Evolutionary conservation across 2,329 filamentous ascomycete species (phyloP).

Genomic region (Geoglossum cookeanum): DNA sequence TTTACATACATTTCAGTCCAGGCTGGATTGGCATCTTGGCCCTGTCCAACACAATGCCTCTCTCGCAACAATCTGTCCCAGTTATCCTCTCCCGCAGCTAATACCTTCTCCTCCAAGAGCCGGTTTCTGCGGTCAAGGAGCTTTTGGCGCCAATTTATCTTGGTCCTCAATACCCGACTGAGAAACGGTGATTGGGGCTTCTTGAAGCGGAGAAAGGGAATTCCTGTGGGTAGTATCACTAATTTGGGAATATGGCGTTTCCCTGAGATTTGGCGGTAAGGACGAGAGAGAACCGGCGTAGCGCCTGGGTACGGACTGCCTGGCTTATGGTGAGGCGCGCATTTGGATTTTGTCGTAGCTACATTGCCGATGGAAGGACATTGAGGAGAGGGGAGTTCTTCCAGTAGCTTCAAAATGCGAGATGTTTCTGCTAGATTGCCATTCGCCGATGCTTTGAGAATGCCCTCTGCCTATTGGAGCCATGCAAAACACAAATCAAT

Average conservation of each 20-base stretch:
- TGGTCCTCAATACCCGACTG: slow-evolving; percentile 36
- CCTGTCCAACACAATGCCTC: slow-evolving; percentile 7
- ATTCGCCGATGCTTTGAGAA: slow-evolving; percentile 22
- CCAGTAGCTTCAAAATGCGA: slow-evolving; percentile 13
- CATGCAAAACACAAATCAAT: neutral
- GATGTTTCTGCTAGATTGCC: slow-evolving; percentile 15
- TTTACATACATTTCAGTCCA: slow-evolving; percentile 17
- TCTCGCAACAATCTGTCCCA: slow-evolving; percentile 26
- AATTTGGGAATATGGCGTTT: slow-evolving; percentile 36
- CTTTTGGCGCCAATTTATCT: slow-evolving; percentile 25
- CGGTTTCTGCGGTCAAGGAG: slow-evolving; percentile 22
- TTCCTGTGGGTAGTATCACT: slow-evolving; percentile 33
- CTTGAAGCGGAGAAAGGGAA: slow-evolving; percentile 45
- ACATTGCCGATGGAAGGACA: slow-evolving; percentile 9
- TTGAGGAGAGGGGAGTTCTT: slow-evolving; percentile 6
- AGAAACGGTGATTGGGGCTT: slow-evolving; percentile 46
- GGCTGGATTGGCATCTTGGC: slow-evolving; percentile 8
- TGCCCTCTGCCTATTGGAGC: slow-evolving; percentile 19
- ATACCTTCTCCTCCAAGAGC: slow-evolving; percentile 22
- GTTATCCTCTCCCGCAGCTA: slow-evolving; percentile 26
- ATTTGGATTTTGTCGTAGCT: slow-evolving; percentile 22
- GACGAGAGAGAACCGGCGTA: slow-evolving; percentile 31
- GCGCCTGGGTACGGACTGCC: slow-evolving; percentile 16
- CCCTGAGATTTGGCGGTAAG: slow-evolving; percentile 29
- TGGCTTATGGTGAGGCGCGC: slow-evolving; percentile 13